phyloP scores from a whole-genome alignment of 192 early-diverging fungal species.

The Backusella tuberculispora region DNA sequence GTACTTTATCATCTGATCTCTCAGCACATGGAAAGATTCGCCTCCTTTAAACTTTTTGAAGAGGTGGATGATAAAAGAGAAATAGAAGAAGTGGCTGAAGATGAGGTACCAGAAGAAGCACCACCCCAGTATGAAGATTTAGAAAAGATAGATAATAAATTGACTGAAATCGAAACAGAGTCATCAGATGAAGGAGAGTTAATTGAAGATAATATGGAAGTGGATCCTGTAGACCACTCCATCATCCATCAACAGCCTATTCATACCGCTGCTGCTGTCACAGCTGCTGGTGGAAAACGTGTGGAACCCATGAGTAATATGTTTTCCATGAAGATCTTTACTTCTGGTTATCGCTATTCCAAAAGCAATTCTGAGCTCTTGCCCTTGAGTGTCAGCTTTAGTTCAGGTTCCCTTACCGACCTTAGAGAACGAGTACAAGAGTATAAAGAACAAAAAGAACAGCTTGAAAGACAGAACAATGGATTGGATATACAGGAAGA shows the following conservation, averaged over 20 bases:
- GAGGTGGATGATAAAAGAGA: constrained; percentile 16
- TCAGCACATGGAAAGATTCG: constrained; percentile 47
- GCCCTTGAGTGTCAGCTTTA: background rate
- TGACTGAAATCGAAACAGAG: constrained; percentile 6
- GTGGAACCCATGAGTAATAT: constrained; percentile 39
- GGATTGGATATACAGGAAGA: background rate
- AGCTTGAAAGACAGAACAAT: background rate
- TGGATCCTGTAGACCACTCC: background rate
- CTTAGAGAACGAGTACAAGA: constrained; percentile 17
- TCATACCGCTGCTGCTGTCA: constrained; percentile 40
- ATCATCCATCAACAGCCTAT: constrained; percentile 22
- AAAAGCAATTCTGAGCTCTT: constrained; percentile 9
- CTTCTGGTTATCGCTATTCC: background rate
- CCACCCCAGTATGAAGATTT: background rate
- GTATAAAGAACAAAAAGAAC: constrained; percentile 6
- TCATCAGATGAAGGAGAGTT: background rate
- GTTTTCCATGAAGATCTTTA: constrained; percentile 36
- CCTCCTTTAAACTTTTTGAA: constrained; percentile 45
- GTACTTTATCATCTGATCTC: constrained; percentile 43
- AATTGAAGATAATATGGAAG: background rate
- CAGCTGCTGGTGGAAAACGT: constrained; percentile 34
- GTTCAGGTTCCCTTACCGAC: background rate
- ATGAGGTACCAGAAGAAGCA: constrained; percentile 21
- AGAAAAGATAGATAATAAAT: background rate
- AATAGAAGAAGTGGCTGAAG: constrained; percentile 17